Base-by-base conservation (phyloP, 2,329 filamentous ascomycete species). In the Exophiala sp. region DNA sequence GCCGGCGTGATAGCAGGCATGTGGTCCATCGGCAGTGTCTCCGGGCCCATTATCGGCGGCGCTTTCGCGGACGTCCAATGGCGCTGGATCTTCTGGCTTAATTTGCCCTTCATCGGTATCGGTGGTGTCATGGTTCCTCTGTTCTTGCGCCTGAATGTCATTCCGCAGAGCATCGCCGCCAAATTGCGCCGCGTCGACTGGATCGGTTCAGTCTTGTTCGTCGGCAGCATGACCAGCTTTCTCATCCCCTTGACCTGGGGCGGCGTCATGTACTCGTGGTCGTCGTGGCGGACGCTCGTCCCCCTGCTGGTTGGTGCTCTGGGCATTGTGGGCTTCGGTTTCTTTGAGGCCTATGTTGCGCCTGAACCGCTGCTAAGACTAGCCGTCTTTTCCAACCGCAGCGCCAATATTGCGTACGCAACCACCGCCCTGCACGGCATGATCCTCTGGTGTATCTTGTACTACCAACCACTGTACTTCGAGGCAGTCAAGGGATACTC, bases 51-150 rank as follows among this genome's bases (percentile, higher is more conserved):
- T 10, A 59, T 69, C n/a, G 66, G 66, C 2, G 65, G 66, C 29
- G 63, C 60, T 12, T 65, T 69, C 16, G 64, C 63, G 7, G 18
- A 62, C 9, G 50, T 59, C 10, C 57, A 58, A 18, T 68, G 66
- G 83, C 69, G 78, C 7, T 87, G 83, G 83, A 78, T 86, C 45
- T 85, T 86, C 64, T 87, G 79, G 75, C 75, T 85, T 61, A 86
- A 86, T 59, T 68, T 85, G 1, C 81, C 82, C 2, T 78, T 85
- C 62, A 72, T 77, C 29, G 78, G 70, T 1, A 53, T 81, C n/a
- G 77, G 75, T 2, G 66, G 71, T 12, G 59, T 76, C 35, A 66
- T 81, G 59, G 69, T 81, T 12, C 68, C 75, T 0, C 40, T 83
- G 20, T 84, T 82, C 67, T 69, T 85, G 11, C 72, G 75, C n/a